Evolutionary conservation across 1,284 basidiomycete species (phyloP).

Genomic region (Fereydounia khargensis): DNA sequence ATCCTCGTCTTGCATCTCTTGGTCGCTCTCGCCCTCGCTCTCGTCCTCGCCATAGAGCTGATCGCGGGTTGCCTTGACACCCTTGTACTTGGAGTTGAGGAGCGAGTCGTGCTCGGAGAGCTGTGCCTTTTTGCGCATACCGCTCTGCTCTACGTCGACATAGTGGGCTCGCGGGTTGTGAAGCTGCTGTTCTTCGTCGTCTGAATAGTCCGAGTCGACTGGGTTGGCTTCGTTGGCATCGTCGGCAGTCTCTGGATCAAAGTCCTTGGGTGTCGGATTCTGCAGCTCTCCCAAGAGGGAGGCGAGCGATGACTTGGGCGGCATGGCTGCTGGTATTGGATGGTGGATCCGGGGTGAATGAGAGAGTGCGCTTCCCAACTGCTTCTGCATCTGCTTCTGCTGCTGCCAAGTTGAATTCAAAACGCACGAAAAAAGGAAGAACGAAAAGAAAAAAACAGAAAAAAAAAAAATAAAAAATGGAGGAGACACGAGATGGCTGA

Average conservation of each 20-base stretch:
- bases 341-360: too few species aligned
- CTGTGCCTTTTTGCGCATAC: slow-evolving; percentile 35
- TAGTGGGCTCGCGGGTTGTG: slow-evolving; percentile 38
- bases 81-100: slow-evolving; percentile 23
- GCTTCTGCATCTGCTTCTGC: too few species aligned
- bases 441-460: too few species aligned
- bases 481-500: too few species aligned
- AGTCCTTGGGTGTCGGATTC: slow-evolving; percentile 27
- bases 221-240: slow-evolving; percentile 12
- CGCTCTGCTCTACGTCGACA: slow-evolving; percentile 32
- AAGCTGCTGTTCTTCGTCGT: slow-evolving; percentile 12
- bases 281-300: slow-evolving; percentile 22
- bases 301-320: slow-evolving; percentile 17
- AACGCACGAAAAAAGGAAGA: too few species aligned
- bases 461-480: too few species aligned
- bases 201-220: slow-evolving; percentile 7
- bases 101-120: slow-evolving; percentile 38
- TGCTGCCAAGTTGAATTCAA: too few species aligned
- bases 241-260: slow-evolving; percentile 22
- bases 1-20: slow-evolving; percentile 1
- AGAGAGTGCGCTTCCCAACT: too few species aligned
- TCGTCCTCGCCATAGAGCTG: slow-evolving; percentile 36
- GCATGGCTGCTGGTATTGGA: slow-evolving; percentile 8
- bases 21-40: slow-evolving; percentile 6
- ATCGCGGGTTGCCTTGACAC: slow-evolving; percentile 33